These are phyloP conservation scores for Arctium lappa DNA, from an alignment of 129 eudicot species.

Conservation along the genomic window DNA sequence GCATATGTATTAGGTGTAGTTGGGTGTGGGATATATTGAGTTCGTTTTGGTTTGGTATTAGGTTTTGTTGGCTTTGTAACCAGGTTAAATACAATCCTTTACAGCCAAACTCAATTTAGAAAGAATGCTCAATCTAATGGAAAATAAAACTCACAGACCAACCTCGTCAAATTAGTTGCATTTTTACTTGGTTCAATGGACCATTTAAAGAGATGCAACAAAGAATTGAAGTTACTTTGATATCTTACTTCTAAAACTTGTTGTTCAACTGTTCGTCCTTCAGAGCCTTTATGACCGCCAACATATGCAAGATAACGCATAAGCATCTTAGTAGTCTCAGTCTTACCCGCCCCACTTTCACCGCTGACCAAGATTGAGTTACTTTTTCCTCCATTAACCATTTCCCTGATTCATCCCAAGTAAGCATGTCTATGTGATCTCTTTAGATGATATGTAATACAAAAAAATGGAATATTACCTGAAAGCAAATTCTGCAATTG, in stretches of 20 bases:
- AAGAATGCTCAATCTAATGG: background rate
- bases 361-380: constrained; percentile 96
- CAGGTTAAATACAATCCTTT: background rate
- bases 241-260: constrained; percentile 92
- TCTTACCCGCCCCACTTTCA: constrained; percentile 99
- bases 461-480: constrained; percentile 45
- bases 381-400: constrained; percentile 89
- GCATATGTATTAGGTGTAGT: background rate
- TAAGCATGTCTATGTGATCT: constrained; percentile 22
- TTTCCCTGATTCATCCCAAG: constrained; percentile 62
- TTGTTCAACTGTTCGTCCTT: constrained; percentile 98
- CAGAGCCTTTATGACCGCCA: constrained; percentile 92
- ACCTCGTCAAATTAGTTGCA: background rate
- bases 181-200: background rate
- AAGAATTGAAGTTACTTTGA: constrained; percentile 13
- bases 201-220: background rate
- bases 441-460: constrained; percentile 9
- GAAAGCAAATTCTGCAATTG: constrained; percentile 89
- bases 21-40: background rate
- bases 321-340: constrained; percentile 99
- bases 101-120: background rate
- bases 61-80: background rate
- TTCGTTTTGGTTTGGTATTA: background rate
- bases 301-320: constrained; percentile 96
- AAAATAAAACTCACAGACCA: background rate